phyloP scores from a whole-genome alignment of 2,329 filamentous ascomycete species.

The Pleoardoris graminearum region DNA sequence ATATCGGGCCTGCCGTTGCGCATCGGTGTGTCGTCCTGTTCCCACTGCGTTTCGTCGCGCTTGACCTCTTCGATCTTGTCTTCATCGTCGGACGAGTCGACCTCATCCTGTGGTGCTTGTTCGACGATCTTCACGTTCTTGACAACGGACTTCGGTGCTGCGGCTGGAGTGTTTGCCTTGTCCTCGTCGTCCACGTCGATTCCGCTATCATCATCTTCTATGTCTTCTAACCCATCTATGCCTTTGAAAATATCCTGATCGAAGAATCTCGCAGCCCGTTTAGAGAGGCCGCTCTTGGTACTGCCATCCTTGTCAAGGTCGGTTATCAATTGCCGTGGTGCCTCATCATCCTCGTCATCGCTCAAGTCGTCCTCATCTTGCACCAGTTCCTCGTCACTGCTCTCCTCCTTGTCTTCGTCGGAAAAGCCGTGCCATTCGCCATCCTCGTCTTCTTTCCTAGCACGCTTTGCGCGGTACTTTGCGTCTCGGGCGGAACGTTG shows the following conservation, averaged over 20 bases:
- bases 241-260: constrained; percentile 92
- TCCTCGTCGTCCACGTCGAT: constrained; percentile 45
- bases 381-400: constrained; percentile 60
- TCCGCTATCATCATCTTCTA: constrained; percentile 50
- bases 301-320: constrained; percentile 62
- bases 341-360: constrained; percentile 61
- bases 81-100: constrained; percentile 44
- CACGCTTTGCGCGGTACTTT: constrained; percentile 88
- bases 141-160: no score
- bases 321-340: constrained; percentile 59
- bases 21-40: constrained; percentile 64
- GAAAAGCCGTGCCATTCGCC: constrained; percentile 89
- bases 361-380: constrained; percentile 66
- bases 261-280: constrained; percentile 85
- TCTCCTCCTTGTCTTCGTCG: constrained; percentile 59
- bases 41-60: constrained; percentile 63
- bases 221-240: constrained; percentile 68
- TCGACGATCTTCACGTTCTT: constrained; percentile 22
- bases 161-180: no score
- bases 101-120: constrained; percentile 27
- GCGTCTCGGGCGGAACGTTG: constrained; percentile 78
- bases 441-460: constrained; percentile 74
- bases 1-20: constrained; percentile 76
- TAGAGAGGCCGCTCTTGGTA: constrained; percentile 69
- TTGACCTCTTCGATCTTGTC: constrained; percentile 67